Percentiles rank a stretch among this genome's conserved stretches.
Conservation (phyloP, 495 filamentous ascomycete species). For the Xylaria intraflava region DNA sequence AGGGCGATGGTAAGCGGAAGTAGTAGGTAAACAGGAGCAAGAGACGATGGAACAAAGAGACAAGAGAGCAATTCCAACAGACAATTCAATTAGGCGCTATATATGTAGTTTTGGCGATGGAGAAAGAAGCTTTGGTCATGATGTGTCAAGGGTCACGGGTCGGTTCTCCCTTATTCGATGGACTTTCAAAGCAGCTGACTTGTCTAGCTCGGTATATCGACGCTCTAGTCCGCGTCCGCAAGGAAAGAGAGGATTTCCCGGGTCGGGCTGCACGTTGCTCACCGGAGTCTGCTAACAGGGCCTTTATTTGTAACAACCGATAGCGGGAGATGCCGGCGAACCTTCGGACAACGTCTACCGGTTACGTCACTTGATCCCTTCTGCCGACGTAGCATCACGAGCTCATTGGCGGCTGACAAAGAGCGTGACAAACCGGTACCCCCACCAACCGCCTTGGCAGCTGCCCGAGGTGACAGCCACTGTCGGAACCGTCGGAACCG, state of each 20-base stretch:
- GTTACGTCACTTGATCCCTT: slow-evolving; percentile 15
- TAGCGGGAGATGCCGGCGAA: slow-evolving; percentile 26
- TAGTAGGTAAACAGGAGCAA: neutral
- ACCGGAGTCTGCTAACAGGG: neutral
- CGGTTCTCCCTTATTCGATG: neutral
- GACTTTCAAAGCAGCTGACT: neutral
- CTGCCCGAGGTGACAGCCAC: neutral
- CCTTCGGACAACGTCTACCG: no score
- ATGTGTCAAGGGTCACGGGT: no score
- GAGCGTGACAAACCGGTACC: neutral
- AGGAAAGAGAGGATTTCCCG: slow-evolving; percentile 27
- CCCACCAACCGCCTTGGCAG: neutral
- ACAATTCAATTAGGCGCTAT: no score
- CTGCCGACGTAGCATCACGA: no score
- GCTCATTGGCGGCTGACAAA: neutral
- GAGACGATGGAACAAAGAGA: neutral
- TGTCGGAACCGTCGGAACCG: no score
- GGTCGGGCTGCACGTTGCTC: slow-evolving; percentile 6
- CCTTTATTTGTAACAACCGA: slow-evolving; percentile 4
- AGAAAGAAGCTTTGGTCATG: no score
- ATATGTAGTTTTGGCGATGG: no score
- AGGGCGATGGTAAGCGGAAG: neutral
- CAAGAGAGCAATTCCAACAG: no score
- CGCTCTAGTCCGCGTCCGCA: neutral
- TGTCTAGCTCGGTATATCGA: slow-evolving; percentile 7